A percentile compares a stretch with the other conserved stretches of the same genome.
These are phyloP conservation scores for Botryotinia convoluta DNA, from an alignment of 2,329 filamentous ascomycete species.

Conservation along the genomic window DNA sequence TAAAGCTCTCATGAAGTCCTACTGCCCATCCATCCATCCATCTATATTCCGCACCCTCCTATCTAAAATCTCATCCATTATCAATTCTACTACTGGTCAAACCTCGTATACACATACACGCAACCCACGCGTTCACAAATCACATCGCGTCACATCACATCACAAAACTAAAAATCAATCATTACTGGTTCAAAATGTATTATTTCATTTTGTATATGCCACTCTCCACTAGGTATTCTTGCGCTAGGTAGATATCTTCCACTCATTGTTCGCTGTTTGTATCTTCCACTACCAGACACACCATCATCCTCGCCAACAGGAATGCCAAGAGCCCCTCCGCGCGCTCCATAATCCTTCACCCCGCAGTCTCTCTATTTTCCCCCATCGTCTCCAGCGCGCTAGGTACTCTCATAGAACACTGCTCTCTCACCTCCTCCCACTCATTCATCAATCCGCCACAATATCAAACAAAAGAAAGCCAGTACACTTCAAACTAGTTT, in stretches of 20 bases:
- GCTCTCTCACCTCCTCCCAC: background rate
- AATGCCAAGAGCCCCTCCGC: background rate
- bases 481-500: background rate
- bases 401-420: background rate
- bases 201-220: slow-evolving; percentile 13
- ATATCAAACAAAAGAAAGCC: slow-evolving; percentile 1
- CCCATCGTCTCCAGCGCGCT: background rate
- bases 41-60: background rate
- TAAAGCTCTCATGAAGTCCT: background rate
- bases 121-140: background rate
- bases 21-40: background rate
- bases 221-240: background rate
- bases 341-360: background rate
- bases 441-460: background rate
- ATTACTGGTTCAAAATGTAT: background rate
- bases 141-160: background rate
- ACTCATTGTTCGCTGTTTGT: background rate
- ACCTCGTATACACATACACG: background rate
- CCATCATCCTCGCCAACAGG: background rate
- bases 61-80: background rate
- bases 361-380: background rate
- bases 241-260: background rate
- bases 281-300: background rate
- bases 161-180: background rate
- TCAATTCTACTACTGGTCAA: background rate